Evolutionary conservation across 768 basidiomycete species (phyloP), one percentile per base, ranked within the genome.

Genomic region (Trametopsis cervina): DNA sequence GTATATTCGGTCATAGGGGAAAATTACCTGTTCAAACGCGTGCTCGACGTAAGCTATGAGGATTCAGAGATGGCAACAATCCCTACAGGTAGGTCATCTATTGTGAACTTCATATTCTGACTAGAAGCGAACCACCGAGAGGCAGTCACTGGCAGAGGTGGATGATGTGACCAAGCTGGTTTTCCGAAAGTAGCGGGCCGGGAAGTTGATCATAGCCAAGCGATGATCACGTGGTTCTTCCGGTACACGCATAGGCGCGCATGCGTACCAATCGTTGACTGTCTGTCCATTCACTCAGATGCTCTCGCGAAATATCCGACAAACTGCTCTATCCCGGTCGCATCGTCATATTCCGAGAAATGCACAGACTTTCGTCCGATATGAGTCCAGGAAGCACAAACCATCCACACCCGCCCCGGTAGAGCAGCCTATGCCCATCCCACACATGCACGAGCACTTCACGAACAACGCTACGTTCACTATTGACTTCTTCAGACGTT

Each of bases 1-100:
- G 66, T 96, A 98, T 60, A 98, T 91, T 62, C 89, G 81, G 73
- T 92, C 89, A 63, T 92, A 92, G 67, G 89, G 90, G 65, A 94
- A 92, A 61, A 92, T 75, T 57, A 94, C 83, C 89, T 53, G 21
- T 22, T 42, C 48, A 51, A 33, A 33, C 29, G 29, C 29, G 29
- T 33, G 7, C 29, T 33, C 29, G 41, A 45, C 18, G 40, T 39
- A 24, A 33, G 41, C 9, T 52, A 4, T n/a, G 24, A 51, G 21
- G 66, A 70, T 54, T 26, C 4, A 1, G 9, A 42, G 20, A 35
- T 5, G 17, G 20, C 12, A 43, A 36, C 17, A 25, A 11, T 20
- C 26, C 71, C 46, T 53, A 89, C 89, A 42, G 65, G 66, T 27
- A 68, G 55, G 40, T 67, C 64, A 40, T 66, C 66, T 49, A 68